Base-by-base conservation (phyloP, 2,329 filamentous ascomycete species). In the Falciphora oryzae region DNA sequence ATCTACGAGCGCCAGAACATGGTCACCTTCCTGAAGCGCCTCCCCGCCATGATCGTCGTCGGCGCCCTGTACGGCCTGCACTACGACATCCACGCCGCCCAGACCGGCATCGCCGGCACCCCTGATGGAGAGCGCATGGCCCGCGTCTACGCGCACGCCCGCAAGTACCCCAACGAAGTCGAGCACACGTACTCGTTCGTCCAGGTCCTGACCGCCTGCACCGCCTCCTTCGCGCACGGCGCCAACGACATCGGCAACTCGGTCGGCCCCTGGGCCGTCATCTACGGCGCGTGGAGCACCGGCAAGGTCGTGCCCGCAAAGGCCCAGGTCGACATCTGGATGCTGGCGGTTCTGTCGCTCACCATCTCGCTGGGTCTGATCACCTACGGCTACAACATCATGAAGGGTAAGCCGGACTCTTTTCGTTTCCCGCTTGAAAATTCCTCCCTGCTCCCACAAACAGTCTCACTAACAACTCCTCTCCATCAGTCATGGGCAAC, bases 301-400 rank as follows among this genome's bases (percentile, higher is more conserved):
- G 88, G 89, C 64, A 79, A 79, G 35, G 82, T 88, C 4, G 80
- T 84, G 18, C 78, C 79, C 2, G 75, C 86, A 68, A 90, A 91
- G 77, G 84, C 86, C 3, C 75, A 83, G 0, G 90, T 93, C 0
- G 88, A 88, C 4, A 72, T 90, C 59, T 94, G 91, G 91, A 89
- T 92, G 76, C 83, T 93, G 64, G 90, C 87, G 62, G 88, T 93
- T 25, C 78, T 90, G 16, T 81, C 86, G 31, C 74, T 80, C 1
- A 85, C 80, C 56, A 87, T 92, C 72, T 90, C 83, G 60, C 67
- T 87, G 57, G 90, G 89, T 69, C 81, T 92, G 65, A 80, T 88
- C 72, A 92, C 89, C 18, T 92, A 92, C 71, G 90, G 89, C 13
- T 92, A 92, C 80, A 92, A 92, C 80, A 92, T 92, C 78, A 92